These are phyloP conservation scores for Dioscorea zingiberensis DNA, from an alignment of 106 monocot genomes.

Conservation along the genomic window DNA sequence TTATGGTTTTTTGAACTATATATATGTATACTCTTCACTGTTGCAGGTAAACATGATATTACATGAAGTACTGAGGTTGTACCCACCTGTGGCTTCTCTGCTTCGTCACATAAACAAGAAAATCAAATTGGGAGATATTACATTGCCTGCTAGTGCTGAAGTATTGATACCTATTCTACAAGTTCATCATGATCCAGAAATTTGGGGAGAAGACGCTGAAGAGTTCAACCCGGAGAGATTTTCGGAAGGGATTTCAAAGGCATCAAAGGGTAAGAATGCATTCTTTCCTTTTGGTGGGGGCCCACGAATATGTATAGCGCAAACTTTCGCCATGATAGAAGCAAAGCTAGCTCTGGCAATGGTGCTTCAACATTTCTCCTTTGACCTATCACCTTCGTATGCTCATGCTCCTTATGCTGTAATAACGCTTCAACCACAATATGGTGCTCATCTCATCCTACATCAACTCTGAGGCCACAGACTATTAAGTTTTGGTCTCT, in stretches of 20 bases:
- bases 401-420: constrained; percentile 44
- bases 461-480: constrained; percentile 1
- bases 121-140: constrained; percentile 15
- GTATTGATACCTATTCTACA: constrained; percentile 20
- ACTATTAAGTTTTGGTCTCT: too few relatives aligned
- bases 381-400: constrained; percentile 44
- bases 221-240: constrained; percentile 44
- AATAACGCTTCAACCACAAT: constrained; percentile 37
- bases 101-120: neutral
- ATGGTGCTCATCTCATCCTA: constrained; percentile 34
- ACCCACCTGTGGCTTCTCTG: constrained; percentile 26
- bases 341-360: constrained; percentile 23
- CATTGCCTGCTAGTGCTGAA: constrained; percentile 21
- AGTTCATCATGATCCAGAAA: constrained; percentile 16
- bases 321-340: constrained; percentile 21
- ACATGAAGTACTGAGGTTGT: constrained; percentile 44
- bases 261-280: constrained; percentile 5
- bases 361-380: constrained; percentile 29
- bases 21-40: neutral
- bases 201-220: constrained; percentile 34
- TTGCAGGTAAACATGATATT: constrained; percentile 51
- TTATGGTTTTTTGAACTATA: too few relatives aligned
- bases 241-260: constrained; percentile 21
- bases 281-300: constrained; percentile 32
- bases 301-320: constrained; percentile 20